Evolutionary conservation across 2,329 filamentous ascomycete genomes (phyloP), one percentile per base, ranked within the genome.

Genomic region (Rhexocercosporidium sp.): DNA sequence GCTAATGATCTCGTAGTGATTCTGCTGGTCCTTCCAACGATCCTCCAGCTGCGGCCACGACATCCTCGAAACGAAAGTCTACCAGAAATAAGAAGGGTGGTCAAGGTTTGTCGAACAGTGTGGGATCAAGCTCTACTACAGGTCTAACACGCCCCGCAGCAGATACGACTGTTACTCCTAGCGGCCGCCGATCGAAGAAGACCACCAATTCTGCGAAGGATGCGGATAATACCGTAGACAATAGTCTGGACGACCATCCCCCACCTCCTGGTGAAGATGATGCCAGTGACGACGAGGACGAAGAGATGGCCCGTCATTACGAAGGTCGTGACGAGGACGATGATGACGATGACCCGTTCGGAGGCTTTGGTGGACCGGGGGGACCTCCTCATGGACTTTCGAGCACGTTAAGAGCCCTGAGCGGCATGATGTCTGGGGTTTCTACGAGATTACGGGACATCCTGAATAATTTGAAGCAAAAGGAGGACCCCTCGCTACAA

Each of bases 401-500:
- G 7, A 92, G 84, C 75, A 97, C 94, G 16, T 85, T 99, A 20
- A 86, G 95, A 77, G 94, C 94, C 20, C 82, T 99, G 71, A 96
- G 90, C 62, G 94, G 94, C 70, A 96, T 97, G 86, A 95, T 97
- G 87, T 92, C 92, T 2, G 92, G 94, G 46, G 89, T 95, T 66
- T 91, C 92, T 25, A 86, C 89, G 46, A 89, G 94, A 71, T 83
- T 99, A 59, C 88, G 95, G 65, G 92, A 93, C 67, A 90, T 94
- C 61, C 81, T 95, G 69, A 85, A 81, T 79, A 92, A 90, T 73
- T 82, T 99, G 66, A 90, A 91, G 71, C 89, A 92, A 74, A 95
- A 94, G 77, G 92, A 95, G 56, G 93, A 97, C 71, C 88, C 90
- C 6, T 94, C 94, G 0, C 82, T 96, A 46, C 96, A 99, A 81